Conservation (phyloP, 139 green algal species). For the Chloropicon primus region DNA sequence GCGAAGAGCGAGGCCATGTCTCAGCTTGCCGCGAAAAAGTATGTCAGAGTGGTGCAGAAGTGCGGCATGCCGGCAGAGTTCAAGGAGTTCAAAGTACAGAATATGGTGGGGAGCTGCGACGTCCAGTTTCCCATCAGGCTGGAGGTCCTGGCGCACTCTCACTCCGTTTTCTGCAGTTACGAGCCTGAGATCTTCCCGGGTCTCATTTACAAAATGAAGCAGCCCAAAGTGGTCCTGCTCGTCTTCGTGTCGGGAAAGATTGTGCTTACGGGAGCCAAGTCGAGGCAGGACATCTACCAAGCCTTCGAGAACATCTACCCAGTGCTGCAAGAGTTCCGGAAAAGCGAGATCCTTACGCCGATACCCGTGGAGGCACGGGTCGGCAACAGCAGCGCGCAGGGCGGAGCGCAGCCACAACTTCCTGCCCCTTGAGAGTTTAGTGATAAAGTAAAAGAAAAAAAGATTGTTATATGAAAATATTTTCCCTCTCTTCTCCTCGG, state of each 20-base stretch:
- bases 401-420: neutral
- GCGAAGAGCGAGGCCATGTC: conserved; percentile 75
- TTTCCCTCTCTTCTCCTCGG: too few species aligned
- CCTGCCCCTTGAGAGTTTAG: neutral
- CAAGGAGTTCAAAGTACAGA: conserved; percentile 98
- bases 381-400: neutral
- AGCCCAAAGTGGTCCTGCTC: conserved; percentile 96
- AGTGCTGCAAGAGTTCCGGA: conserved; percentile 77
- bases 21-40: conserved; percentile 62
- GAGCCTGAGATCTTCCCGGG: conserved; percentile 98
- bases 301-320: conserved; percentile 98
- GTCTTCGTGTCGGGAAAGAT: conserved; percentile 98
- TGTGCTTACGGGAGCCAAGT: conserved; percentile 76
- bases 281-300: conserved; percentile 89
- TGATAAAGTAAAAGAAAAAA: neutral
- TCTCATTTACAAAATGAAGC: conserved; percentile 96
- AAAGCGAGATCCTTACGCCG: conserved; percentile 34
- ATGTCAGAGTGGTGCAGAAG: conserved; percentile 87
- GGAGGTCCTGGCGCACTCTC: conserved; percentile 74
- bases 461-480: neutral
- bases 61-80: conserved; percentile 68
- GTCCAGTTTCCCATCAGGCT: conserved; percentile 95
- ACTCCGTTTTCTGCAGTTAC: conserved; percentile 83
- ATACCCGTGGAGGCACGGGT: neutral
- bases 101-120: conserved; percentile 97